phyloP scores from a whole-genome alignment of 495 filamentous ascomycete genomes.

The Penicillium goetzii region DNA sequence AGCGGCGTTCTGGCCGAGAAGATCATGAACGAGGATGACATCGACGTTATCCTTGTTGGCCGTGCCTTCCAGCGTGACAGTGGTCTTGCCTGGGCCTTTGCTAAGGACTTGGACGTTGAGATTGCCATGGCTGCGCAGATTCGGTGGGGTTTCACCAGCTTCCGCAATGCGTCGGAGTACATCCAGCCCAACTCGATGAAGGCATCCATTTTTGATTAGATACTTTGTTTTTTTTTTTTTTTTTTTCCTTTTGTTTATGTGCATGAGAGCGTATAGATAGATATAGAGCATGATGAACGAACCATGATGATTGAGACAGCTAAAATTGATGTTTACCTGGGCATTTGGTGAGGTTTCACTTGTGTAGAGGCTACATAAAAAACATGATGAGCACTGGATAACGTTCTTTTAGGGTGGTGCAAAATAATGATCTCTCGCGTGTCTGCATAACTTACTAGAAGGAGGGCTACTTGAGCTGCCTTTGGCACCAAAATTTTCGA shows the following conservation, averaged over 20 bases:
- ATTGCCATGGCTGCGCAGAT: conserved; percentile 70
- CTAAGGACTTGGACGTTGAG: conserved; percentile 65
- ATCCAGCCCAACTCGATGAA: conserved; percentile 46
- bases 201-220: conserved; percentile 40
- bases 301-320: not conserved
- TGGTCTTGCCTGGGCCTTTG: conserved; percentile 67
- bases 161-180: conserved; percentile 42
- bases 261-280: conserved; percentile 13
- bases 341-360: not conserved
- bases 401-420: too few species aligned
- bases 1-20: conserved; percentile 60
- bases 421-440: too few species aligned
- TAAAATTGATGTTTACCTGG: not conserved
- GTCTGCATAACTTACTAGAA: too few species aligned
- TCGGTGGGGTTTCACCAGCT: conserved; percentile 56
- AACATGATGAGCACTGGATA: too few species aligned
- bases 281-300: conserved; percentile 12
- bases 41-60: conserved; percentile 67
- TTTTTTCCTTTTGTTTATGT: not conserved
- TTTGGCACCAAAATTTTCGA: too few species aligned
- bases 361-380: too few species aligned
- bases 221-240: not conserved
- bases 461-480: too few species aligned
- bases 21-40: conserved; percentile 56
- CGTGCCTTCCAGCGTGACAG: conserved; percentile 74